Evolutionary conservation across 768 basidiomycete genomes (phyloP).

Genomic region (Naematelia encephala): DNA sequence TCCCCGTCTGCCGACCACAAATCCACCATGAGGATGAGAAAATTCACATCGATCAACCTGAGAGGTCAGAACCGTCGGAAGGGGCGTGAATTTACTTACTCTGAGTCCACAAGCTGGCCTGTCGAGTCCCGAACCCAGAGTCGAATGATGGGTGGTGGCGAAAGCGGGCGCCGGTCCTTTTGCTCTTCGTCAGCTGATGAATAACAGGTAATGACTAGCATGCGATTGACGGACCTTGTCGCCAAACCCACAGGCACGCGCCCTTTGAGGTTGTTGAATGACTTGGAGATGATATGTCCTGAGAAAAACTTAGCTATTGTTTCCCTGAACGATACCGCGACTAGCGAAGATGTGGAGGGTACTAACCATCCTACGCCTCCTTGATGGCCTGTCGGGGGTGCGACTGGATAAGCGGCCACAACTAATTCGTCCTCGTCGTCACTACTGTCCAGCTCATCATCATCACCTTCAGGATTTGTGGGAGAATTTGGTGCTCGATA

Average conservation of each 20-base stretch:
- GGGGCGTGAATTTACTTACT: constrained; percentile 11
- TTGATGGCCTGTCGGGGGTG: background rate
- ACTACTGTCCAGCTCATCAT: background rate
- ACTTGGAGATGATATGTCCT: constrained; percentile 81
- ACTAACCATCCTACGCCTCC: background rate
- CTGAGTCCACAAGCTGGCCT: constrained; percentile 28
- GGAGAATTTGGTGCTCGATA: background rate
- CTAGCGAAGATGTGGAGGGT: background rate
- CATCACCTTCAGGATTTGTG: background rate
- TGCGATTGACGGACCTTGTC: constrained; percentile 68
- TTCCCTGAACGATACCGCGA: background rate
- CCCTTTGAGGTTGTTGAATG: constrained; percentile 81
- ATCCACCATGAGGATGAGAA: constrained; percentile 89
- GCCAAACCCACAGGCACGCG: constrained; percentile 94
- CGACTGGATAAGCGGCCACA: background rate
- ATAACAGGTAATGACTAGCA: background rate
- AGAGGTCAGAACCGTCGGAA: constrained; percentile 4
- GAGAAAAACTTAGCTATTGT: background rate
- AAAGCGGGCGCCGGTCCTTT: constrained; percentile 89
- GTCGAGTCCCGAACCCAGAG: constrained; percentile 48
- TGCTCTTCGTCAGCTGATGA: constrained; percentile 1
- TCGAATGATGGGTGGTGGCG: constrained; percentile 65
- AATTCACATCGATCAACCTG: constrained; percentile 80
- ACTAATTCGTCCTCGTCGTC: background rate
- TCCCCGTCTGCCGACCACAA: constrained; percentile 80